phyloP scores from a whole-genome alignment of 2,329 filamentous ascomycete species.

The Colletotrichum paranaense region DNA sequence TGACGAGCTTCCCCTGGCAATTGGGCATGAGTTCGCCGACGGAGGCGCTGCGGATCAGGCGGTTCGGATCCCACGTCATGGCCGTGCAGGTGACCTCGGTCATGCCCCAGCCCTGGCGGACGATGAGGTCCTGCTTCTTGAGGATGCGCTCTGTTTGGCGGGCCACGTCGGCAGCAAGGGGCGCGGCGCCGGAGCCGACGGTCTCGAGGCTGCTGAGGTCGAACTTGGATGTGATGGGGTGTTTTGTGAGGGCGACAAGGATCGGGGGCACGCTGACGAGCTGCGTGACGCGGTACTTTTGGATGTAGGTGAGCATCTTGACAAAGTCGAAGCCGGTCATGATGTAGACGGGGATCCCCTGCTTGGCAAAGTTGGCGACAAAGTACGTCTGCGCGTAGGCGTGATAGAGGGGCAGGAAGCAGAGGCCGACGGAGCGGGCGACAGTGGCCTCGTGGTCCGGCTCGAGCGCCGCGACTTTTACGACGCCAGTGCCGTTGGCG shows the following conservation, averaged over 20 bases:
- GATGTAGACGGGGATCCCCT: constrained; percentile 76
- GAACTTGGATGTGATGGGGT: constrained; percentile 71
- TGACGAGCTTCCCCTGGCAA: constrained; percentile 74
- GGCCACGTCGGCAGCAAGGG: constrained; percentile 67
- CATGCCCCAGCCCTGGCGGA: constrained; percentile 87
- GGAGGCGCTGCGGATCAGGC: constrained; percentile 49
- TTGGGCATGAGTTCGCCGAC: constrained; percentile 80
- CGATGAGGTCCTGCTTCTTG: constrained; percentile 41
- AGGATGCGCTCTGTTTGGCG: constrained; percentile 66
- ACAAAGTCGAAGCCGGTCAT: constrained; percentile 84
- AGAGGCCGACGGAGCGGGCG: constrained; percentile 59
- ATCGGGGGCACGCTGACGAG: constrained; percentile 80
- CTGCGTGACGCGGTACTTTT: constrained; percentile 75
- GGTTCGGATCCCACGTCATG: constrained; percentile 70
- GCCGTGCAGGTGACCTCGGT: constrained; percentile 82
- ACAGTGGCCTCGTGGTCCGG: constrained; percentile 58
- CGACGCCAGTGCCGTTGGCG: constrained; percentile 73
- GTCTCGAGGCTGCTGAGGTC: constrained; percentile 74
- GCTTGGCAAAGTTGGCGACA: constrained; percentile 66
- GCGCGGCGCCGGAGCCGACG: constrained; percentile 76
- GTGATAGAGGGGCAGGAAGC: constrained; percentile 83
- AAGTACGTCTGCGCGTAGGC: constrained; percentile 79
- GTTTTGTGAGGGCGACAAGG: constrained; percentile 78
- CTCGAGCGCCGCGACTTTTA: constrained; percentile 57
- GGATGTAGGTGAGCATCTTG: constrained; percentile 75